Conservation (phyloP, 2,329 filamentous ascomycete genomes). For the Ceratocystis albifundus region DNA sequence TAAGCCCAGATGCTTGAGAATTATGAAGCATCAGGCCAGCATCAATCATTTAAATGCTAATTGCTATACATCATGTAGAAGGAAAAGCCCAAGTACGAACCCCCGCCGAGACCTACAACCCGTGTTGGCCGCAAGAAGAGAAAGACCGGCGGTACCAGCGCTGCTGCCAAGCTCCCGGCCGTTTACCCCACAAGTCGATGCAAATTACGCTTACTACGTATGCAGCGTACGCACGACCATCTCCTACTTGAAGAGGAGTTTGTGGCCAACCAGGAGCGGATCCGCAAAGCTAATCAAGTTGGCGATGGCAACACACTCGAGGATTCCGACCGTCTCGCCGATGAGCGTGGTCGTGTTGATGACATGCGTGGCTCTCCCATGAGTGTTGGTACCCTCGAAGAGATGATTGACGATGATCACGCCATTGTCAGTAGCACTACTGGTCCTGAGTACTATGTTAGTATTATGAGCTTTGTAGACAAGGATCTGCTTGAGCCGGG, state of each 20-base stretch:
- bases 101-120: conserved; percentile 89
- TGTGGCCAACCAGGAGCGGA: conserved; percentile 94
- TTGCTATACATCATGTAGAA: conserved; percentile 48
- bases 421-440: conserved; percentile 97
- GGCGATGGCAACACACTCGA: conserved; percentile 65
- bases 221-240: conserved; percentile 98
- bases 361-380: conserved; percentile 98
- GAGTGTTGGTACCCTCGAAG: conserved; percentile 94
- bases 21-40: too few relatives aligned
- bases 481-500: conserved; percentile 96
- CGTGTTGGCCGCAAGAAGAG: conserved; percentile 98
- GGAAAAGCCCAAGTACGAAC: conserved; percentile 99
- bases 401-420: conserved; percentile 98
- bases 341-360: conserved; percentile 88
- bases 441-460: conserved; percentile 96
- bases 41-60: background rate
- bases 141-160: conserved; percentile 84
- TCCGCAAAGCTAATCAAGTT: conserved; percentile 80
- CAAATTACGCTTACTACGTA: conserved; percentile 90
- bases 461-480: conserved; percentile 99
- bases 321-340: conserved; percentile 70
- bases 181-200: conserved; percentile 93
- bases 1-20: background rate
- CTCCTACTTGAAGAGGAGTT: conserved; percentile 95
- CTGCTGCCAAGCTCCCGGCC: conserved; percentile 85